These are phyloP conservation scores for Monosporozyma yasuniensis DNA, from an alignment of 805 yeast genomes.

Conservation along the genomic window DNA sequence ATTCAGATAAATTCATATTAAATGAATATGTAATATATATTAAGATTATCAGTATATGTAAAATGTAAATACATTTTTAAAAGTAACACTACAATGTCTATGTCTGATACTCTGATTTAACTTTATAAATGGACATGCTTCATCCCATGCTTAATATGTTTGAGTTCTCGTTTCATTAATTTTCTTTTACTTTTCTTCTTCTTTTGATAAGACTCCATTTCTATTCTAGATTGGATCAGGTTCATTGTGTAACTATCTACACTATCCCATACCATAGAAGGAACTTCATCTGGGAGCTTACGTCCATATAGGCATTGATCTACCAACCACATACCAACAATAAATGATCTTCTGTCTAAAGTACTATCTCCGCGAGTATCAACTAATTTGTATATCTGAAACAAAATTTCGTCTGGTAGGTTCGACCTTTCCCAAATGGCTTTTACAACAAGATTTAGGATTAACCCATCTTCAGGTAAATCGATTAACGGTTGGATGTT, in stretches of 20 bases:
- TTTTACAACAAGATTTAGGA: slow-evolving; percentile 47
- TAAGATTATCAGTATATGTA: background rate
- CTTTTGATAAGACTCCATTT: slow-evolving; percentile 11
- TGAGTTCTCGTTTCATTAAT: slow-evolving; percentile 17
- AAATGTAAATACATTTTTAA: background rate
- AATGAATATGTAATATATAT: slow-evolving; percentile 1
- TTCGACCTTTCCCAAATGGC: slow-evolving; percentile 76
- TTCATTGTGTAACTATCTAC: slow-evolving; percentile 34
- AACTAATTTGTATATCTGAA: slow-evolving; percentile 64
- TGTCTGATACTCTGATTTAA: background rate
- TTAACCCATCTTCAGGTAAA: slow-evolving; percentile 28
- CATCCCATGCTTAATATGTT: slow-evolving; percentile 23
- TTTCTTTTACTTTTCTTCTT: slow-evolving; percentile 17
- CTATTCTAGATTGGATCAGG: slow-evolving; percentile 6
- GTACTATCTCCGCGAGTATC: slow-evolving; percentile 62
- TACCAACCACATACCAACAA: slow-evolving; percentile 96
- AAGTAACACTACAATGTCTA: background rate
- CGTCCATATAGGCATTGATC: slow-evolving; percentile 94
- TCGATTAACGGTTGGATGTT: slow-evolving; percentile 2
- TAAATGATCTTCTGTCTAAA: slow-evolving; percentile 68
- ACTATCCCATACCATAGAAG: slow-evolving; percentile 71
- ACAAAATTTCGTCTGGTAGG: slow-evolving; percentile 52
- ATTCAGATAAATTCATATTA: background rate
- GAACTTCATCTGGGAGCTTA: slow-evolving; percentile 67
- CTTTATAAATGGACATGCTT: slow-evolving; percentile 17